These are phyloP conservation scores for Cairneyella variabilis DNA, from an alignment of 495 filamentous ascomycete species.

Conservation along the genomic window DNA sequence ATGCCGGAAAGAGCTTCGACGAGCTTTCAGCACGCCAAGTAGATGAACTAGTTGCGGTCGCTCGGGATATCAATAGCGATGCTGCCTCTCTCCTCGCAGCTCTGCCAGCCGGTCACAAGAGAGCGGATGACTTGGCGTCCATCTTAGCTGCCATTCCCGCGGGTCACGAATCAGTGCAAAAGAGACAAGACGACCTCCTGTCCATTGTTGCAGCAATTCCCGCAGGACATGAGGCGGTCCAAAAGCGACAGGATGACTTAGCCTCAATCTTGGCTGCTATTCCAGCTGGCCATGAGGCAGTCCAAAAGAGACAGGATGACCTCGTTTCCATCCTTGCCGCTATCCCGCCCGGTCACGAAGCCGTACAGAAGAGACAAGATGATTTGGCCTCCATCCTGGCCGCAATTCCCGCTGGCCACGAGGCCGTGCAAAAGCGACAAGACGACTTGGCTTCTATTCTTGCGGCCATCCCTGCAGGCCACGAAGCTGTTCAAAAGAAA, in stretches of 20 bases:
- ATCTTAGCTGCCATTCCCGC: neutral
- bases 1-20: constrained; percentile 7
- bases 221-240: too few species aligned
- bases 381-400: neutral
- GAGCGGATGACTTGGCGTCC: neutral
- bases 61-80: neutral
- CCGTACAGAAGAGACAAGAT: neutral
- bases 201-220: too few species aligned
- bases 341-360: too few species aligned
- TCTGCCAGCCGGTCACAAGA: neutral
- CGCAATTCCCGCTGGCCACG: neutral
- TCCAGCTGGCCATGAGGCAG: neutral
- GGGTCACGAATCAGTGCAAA: neutral
- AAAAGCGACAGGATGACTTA: neutral
- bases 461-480: neutral
- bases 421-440: too few species aligned
- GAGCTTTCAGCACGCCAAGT: constrained; percentile 4
- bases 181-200: too few species aligned
- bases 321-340: too few species aligned
- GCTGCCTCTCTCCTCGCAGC: neutral
- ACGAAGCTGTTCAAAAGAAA: constrained; percentile 4
- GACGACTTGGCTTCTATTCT: neutral
- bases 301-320: too few species aligned
- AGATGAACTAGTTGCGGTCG: neutral
- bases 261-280: neutral